Base-by-base conservation (phyloP, 495 filamentous ascomycete species). In the Poronia punctata region DNA sequence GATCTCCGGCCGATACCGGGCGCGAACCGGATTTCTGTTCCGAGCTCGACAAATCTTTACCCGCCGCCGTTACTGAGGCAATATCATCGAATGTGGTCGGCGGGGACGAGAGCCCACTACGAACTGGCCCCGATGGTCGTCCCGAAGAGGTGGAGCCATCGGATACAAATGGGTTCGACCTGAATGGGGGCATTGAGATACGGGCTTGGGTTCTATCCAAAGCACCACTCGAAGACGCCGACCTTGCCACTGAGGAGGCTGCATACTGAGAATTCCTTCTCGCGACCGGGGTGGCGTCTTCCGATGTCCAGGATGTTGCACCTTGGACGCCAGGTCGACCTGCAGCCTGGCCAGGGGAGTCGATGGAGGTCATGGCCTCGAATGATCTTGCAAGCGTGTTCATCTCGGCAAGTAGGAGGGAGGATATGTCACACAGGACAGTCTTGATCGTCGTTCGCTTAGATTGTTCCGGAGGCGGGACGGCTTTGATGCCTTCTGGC, bases 371-470 rank as follows among this genome's bases (percentile, higher is more conserved):
- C 52, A 87, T 74, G 12, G 66, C 85, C 61, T 96, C 89, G 36
- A 90, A 74, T 0, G 84, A 86, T 48, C 80, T 89, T 43, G 88
- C 90, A 45, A 94, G 79, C 4, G 79, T 82, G 21, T 84, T 85
- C 73, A 99, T 75, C 56, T 96, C 90, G 7, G 83, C 85, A 16
- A 99, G 70, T 26, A 99, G 63, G 12, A 83, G 53, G 14, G 86
- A 82, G 4, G 88, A 90, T 32, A 95, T 76, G 61, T 96, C 88
- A 56, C 92, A 95, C 72, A 97, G 81, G 46, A 94, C 76, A 2
- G 87, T 95, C 61, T 92, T 95, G 69, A 94, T 89, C 3, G 86
- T 95, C n/a, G 87, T 93, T 30, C 79, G 75, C 57, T 80, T 84
- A 23, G 79, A 85, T 14, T 77, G 69, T 40, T 81, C 72, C 12